Percentiles rank a stretch among this genome's conserved stretches.
Conservation (phyloP, 495 filamentous ascomycete species). For the Achaetomiella virescens region DNA sequence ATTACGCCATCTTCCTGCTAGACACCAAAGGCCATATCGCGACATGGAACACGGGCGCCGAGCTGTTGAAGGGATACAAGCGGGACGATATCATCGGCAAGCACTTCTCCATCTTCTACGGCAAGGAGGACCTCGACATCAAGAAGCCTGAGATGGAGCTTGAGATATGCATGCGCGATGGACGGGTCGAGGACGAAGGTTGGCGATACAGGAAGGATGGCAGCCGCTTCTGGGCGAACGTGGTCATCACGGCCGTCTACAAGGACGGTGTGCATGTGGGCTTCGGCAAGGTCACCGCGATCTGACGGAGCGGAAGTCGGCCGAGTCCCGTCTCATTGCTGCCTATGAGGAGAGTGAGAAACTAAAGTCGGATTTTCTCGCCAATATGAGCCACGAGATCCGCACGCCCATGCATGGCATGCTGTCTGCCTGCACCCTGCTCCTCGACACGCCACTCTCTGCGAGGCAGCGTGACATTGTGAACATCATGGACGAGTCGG, state of each 20-base stretch:
- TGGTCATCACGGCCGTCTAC: slow-evolving; percentile 57
- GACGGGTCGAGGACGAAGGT: slow-evolving; percentile 57
- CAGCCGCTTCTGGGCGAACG: slow-evolving; percentile 60
- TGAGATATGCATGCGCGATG: slow-evolving; percentile 52
- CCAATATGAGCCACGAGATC: slow-evolving; percentile 54
- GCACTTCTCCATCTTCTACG: slow-evolving; percentile 60
- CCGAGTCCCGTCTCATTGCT: slow-evolving; percentile 51
- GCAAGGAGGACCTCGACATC: slow-evolving; percentile 45
- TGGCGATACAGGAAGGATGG: slow-evolving; percentile 62
- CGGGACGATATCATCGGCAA: slow-evolving; percentile 52
- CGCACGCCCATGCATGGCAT: slow-evolving; percentile 50
- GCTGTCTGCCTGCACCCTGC: slow-evolving; percentile 41
- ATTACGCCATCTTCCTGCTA: slow-evolving; percentile 64
- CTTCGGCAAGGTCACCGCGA: slow-evolving; percentile 63
- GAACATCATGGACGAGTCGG: slow-evolving; percentile 44
- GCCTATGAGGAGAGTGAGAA: slow-evolving; percentile 61
- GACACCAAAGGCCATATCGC: slow-evolving; percentile 52
- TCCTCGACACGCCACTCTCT: slow-evolving; percentile 37
- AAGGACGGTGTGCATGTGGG: slow-evolving; percentile 53
- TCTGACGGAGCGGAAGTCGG: slow-evolving; percentile 54
- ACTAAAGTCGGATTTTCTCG: slow-evolving; percentile 61
- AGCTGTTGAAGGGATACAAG: slow-evolving; percentile 54
- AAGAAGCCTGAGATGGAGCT: slow-evolving; percentile 53
- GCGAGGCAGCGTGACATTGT: slow-evolving; percentile 40
- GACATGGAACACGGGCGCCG: slow-evolving; percentile 58